phyloP scores from a whole-genome alignment of 2,329 filamentous ascomycete species.

The Coniochaeta prunicola region DNA sequence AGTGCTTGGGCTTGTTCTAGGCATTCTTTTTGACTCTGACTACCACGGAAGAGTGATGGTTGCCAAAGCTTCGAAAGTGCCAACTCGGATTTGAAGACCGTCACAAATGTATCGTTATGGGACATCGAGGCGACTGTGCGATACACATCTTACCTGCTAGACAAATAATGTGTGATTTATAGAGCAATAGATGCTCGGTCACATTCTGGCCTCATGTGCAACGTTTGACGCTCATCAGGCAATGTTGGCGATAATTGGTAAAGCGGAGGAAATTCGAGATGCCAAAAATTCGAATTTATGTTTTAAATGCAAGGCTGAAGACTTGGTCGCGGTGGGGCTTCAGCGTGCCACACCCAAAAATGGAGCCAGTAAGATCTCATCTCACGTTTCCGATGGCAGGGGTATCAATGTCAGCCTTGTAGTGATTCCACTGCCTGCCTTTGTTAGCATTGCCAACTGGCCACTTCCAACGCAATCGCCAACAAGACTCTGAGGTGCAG shows the following conservation, averaged over 20 bases:
- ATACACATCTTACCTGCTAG: not conserved
- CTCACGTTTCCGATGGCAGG: not conserved
- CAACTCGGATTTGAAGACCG: constrained; percentile 20
- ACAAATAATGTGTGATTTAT: not conserved
- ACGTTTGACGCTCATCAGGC: not conserved
- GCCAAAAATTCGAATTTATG: not conserved
- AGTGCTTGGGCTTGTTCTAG: constrained; percentile 70
- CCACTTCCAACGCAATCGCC: not conserved
- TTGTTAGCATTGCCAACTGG: not conserved
- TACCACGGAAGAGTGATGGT: constrained; percentile 57
- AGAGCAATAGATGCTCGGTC: not conserved
- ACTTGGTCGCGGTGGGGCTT: not conserved
- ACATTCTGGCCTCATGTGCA: not conserved
- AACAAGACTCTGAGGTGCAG: not conserved
- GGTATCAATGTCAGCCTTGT: not conserved
- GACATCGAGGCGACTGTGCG: not conserved
- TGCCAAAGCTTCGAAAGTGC: constrained; percentile 93
- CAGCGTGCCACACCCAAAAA: not conserved
- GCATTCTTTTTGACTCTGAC: constrained; percentile 80
- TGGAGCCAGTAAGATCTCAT: not conserved
- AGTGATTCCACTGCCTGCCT: not conserved
- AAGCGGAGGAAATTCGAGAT: not conserved
- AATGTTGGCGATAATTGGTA: not conserved
- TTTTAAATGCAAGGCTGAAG: not conserved
- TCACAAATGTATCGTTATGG: not conserved